Evolutionary conservation across 75 land plant species (phyloP).

Genomic region (Azolla pinnata): DNA sequence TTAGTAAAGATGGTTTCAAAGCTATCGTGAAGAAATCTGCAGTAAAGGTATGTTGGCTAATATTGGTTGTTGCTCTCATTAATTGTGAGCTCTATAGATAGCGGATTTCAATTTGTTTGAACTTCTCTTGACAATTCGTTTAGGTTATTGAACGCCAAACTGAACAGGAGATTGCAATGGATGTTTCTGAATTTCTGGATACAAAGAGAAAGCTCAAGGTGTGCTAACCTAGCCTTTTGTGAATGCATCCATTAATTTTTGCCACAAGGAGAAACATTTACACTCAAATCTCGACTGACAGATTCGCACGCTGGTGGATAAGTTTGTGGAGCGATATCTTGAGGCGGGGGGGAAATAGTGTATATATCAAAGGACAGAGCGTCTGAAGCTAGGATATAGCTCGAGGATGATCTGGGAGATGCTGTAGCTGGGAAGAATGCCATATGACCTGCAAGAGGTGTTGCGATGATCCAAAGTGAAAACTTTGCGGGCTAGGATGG

Average conservation of each 20-base stretch:
- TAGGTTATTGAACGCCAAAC: constrained; percentile 86
- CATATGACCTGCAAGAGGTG: no score
- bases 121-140: background rate
- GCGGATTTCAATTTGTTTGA: background rate
- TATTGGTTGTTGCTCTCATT: background rate
- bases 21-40: constrained; percentile 85
- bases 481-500: no score
- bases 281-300: constrained; percentile 22
- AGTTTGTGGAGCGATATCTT: constrained; percentile 67
- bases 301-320: constrained; percentile 92
- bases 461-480: no score
- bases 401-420: no score
- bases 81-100: background rate
- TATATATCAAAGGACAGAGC: no score
- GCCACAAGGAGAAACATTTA: background rate
- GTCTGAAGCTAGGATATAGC: no score
- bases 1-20: constrained; percentile 87
- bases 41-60: constrained; percentile 31
- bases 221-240: background rate
- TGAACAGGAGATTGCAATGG: constrained; percentile 61
- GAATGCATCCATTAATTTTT: background rate
- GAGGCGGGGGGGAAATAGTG: constrained; percentile 1
- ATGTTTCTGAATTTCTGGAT: constrained; percentile 77
- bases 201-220: constrained; percentile 86
- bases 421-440: no score